A percentile compares a stretch with the other conserved stretches of the same genome.
These are phyloP conservation scores for Penicillium angulare DNA, from an alignment of 495 filamentous ascomycete genomes.

Conservation along the genomic window DNA sequence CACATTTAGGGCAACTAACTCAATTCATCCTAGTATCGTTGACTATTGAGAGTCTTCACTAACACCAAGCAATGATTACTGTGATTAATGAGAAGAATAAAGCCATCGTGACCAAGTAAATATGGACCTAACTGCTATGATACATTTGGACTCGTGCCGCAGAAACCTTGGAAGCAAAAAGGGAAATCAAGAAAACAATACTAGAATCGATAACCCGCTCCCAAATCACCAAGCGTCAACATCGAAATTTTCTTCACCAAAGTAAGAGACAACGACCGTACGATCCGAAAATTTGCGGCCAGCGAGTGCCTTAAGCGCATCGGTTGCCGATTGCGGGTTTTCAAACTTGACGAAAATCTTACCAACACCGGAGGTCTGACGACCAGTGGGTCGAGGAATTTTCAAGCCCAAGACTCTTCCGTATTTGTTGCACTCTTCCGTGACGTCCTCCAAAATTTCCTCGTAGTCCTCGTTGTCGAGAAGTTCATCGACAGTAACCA, in stretches of 20 bases:
- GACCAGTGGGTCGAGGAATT: conserved; percentile 82
- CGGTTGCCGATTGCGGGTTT: conserved; percentile 70
- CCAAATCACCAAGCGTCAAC: conserved; percentile 25
- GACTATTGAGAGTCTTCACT: too few relatives aligned
- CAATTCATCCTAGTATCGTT: too few relatives aligned
- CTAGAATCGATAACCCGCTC: conserved; percentile 1
- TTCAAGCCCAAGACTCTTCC: conserved; percentile 82
- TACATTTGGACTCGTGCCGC: conserved; percentile 19
- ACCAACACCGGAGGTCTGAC: conserved; percentile 83
- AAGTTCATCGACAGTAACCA: conserved; percentile 95
- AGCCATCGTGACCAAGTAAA: conserved; percentile 19
- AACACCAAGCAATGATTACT: neutral
- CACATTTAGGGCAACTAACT: too few relatives aligned
- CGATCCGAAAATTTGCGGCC: conserved; percentile 93
- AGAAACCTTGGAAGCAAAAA: conserved; percentile 10
- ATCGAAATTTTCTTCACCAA: conserved; percentile 59
- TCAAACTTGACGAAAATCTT: conserved; percentile 98
- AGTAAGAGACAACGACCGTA: conserved; percentile 94
- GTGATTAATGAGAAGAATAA: neutral
- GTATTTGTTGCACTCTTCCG: conserved; percentile 89
- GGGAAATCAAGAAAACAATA: conserved; percentile 4
- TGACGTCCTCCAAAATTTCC: conserved; percentile 91
- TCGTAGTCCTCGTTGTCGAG: conserved; percentile 93
- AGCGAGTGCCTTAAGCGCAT: conserved; percentile 80
- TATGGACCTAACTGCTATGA: conserved; percentile 26